These are phyloP conservation scores for Cetradonia linearis DNA, from an alignment of 495 filamentous ascomycete species.

Conservation along the genomic window DNA sequence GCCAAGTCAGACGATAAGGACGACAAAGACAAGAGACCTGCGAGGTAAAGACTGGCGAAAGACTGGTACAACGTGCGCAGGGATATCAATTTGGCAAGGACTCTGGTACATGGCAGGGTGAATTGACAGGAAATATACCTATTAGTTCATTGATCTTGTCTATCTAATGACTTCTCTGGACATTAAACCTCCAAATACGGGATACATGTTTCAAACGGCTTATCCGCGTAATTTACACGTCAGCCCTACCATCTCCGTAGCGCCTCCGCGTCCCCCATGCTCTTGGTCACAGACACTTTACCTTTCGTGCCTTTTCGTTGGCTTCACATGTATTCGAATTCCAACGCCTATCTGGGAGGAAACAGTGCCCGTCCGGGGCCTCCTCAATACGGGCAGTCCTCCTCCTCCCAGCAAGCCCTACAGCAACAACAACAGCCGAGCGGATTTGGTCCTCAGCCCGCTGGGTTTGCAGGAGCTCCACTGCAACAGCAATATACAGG, in stretches of 20 bases:
- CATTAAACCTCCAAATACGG: background rate
- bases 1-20: slow-evolving; percentile 32
- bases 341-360: slow-evolving; percentile 73
- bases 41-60: background rate
- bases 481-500: slow-evolving; percentile 43
- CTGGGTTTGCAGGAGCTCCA: slow-evolving; percentile 34
- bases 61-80: background rate
- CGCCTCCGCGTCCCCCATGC: background rate
- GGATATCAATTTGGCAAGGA: background rate
- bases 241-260: slow-evolving; percentile 6
- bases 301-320: background rate
- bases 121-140: background rate
- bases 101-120: slow-evolving; percentile 1
- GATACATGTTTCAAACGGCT: background rate
- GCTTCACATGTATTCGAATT: slow-evolving; percentile 70
- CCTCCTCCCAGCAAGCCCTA: slow-evolving; percentile 43
- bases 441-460: slow-evolving; percentile 42
- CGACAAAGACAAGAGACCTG: slow-evolving; percentile 13
- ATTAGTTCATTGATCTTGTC: background rate
- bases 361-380: slow-evolving; percentile 64
- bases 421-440: slow-evolving; percentile 44
- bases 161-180: background rate
- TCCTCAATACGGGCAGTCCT: slow-evolving; percentile 46
- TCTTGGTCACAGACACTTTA: background rate
- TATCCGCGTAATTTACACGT: background rate